phyloP scores from a whole-genome alignment of 2,329 filamentous ascomycete species.

The Chaetoscypha palmicola region DNA sequence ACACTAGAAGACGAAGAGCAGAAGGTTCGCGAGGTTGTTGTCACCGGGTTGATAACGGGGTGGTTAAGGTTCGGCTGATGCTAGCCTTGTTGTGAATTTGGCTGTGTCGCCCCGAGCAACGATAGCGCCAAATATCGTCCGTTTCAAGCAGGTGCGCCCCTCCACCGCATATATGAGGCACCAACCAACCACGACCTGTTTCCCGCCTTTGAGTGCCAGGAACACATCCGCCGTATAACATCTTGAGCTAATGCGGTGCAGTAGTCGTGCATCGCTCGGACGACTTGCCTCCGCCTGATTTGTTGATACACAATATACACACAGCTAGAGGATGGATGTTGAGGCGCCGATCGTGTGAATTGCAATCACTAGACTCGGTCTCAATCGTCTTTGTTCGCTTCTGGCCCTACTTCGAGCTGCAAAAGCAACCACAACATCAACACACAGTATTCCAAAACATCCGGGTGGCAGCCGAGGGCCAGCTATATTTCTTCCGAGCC shows the following conservation, averaged over 20 bases:
- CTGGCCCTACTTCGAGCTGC: too few species aligned
- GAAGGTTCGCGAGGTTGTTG: background rate
- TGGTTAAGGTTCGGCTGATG: background rate
- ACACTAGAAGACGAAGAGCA: background rate
- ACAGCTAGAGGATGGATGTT: too few species aligned
- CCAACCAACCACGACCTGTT: background rate
- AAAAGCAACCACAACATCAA: too few species aligned
- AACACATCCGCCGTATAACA: background rate
- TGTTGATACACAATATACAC: background rate
- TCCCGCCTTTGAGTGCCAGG: background rate
- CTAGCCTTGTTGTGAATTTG: background rate
- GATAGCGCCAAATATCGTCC: background rate
- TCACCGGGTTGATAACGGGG: background rate
- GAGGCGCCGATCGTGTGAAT: too few species aligned
- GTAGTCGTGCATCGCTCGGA: slow-evolving; percentile 1
- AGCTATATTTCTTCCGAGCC: too few species aligned
- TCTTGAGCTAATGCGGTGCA: background rate
- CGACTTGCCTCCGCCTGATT: background rate
- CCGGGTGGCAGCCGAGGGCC: too few species aligned
- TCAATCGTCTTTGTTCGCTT: too few species aligned
- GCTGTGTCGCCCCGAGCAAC: background rate
- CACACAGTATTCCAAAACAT: too few species aligned
- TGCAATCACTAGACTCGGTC: too few species aligned
- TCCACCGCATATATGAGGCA: slow-evolving; percentile 1
- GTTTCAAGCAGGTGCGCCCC: background rate